These are phyloP conservation scores for Halenospora varia DNA, from an alignment of 495 filamentous ascomycete species.

Conservation along the genomic window DNA sequence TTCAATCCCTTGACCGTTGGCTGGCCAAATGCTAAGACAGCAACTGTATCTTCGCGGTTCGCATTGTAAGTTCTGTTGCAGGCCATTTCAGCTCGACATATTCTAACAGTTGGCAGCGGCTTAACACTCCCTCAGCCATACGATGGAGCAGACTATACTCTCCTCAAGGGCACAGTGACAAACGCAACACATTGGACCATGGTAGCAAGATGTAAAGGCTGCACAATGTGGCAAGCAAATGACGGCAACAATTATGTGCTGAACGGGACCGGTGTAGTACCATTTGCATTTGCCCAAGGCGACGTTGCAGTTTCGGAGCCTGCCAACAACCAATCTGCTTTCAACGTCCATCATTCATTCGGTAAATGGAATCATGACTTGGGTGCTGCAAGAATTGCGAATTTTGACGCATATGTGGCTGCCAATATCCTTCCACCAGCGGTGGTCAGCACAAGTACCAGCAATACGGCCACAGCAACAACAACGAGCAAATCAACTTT, in stretches of 20 bases:
- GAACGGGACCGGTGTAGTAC: slow-evolving; percentile 6
- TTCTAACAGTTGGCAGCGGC: slow-evolving; percentile 11
- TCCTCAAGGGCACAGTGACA: slow-evolving; percentile 37
- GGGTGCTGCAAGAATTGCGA: slow-evolving; percentile 7
- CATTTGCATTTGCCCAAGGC: slow-evolving; percentile 15
- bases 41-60: slow-evolving; percentile 39
- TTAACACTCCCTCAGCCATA: slow-evolving; percentile 38
- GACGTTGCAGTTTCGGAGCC: not conserved
- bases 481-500: not conserved
- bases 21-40: slow-evolving; percentile 39
- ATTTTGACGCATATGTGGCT: slow-evolving; percentile 8
- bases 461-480: not conserved
- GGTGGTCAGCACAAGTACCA: not conserved
- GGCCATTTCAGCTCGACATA: not conserved
- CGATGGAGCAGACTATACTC: slow-evolving; percentile 35
- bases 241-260: not conserved
- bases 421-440: slow-evolving; percentile 1
- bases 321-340: slow-evolving; percentile 9
- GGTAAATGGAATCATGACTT: slow-evolving; percentile 14
- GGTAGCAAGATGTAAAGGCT: slow-evolving; percentile 39
- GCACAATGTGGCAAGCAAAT: slow-evolving; percentile 20
- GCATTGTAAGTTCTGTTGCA: slow-evolving; percentile 31
- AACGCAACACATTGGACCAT: slow-evolving; percentile 49
- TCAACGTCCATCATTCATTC: slow-evolving; percentile 7
- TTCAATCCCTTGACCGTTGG: slow-evolving; percentile 43